Evolutionary conservation across 352 stramenopile species (phyloP).

Genomic region (Hyaloperonospora arabidopsidis): DNA sequence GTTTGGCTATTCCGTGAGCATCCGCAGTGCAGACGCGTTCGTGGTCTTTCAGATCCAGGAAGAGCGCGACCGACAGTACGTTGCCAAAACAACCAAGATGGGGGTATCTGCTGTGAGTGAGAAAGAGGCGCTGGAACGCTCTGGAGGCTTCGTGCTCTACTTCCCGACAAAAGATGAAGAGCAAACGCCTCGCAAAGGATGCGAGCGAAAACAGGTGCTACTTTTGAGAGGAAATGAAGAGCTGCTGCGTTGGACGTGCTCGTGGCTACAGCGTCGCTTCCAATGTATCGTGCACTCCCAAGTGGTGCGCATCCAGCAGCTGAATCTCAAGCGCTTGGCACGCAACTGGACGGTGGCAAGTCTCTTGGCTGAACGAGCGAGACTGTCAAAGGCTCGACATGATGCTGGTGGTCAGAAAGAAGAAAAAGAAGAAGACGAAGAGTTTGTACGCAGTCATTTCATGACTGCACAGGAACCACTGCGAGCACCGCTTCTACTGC

Average conservation of each 20-base stretch:
- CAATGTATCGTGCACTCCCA: slow-evolving; percentile 55
- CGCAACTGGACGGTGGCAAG: slow-evolving; percentile 39
- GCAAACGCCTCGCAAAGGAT: slow-evolving; percentile 25
- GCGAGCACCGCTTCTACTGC: slow-evolving; percentile 36
- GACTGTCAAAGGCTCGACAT: slow-evolving; percentile 4
- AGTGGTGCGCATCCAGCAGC: slow-evolving; percentile 38
- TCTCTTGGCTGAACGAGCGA: slow-evolving; percentile 23
- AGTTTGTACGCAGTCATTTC: neutral
- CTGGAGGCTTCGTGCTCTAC: slow-evolving; percentile 59
- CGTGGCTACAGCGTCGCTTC: slow-evolving; percentile 65
- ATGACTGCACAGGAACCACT: slow-evolving; percentile 13
- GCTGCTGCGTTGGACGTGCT: slow-evolving; percentile 44
- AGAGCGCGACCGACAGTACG: slow-evolving; percentile 27
- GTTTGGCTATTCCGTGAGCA: slow-evolving; percentile 60
- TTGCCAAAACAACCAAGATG: neutral
- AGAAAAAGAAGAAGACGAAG: neutral
- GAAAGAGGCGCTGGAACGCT: slow-evolving; percentile 11
- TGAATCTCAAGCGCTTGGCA: slow-evolving; percentile 47
- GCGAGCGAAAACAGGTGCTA: slow-evolving; percentile 47
- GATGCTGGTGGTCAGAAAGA: slow-evolving; percentile 14
- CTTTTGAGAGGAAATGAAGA: slow-evolving; percentile 50
- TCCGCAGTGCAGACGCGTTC: slow-evolving; percentile 39
- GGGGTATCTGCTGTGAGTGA: neutral
- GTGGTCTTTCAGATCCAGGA: slow-evolving; percentile 56
- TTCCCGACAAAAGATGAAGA: slow-evolving; percentile 36